Percentiles rank a stretch among this genome's conserved stretches.
These are phyloP conservation scores for Hypoxylon sp. DNA, from an alignment of 2,329 filamentous ascomycete species.

Conservation along the genomic window DNA sequence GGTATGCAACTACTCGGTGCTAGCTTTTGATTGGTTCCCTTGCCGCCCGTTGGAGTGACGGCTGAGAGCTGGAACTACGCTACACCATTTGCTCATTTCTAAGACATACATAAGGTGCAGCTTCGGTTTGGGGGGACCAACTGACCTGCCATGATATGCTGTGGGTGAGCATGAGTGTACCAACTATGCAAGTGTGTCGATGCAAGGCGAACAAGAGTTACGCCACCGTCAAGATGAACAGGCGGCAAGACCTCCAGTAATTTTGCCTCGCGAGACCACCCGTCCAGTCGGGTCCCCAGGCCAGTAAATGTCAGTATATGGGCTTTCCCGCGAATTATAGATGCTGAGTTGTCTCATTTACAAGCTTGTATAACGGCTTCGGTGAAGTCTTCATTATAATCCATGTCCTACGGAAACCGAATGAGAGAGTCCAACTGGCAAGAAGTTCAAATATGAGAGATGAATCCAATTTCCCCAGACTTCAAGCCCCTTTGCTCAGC, in stretches of 20 bases:
- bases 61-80: slow-evolving; percentile 42
- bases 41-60: slow-evolving; percentile 56
- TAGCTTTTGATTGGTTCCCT: slow-evolving; percentile 47
- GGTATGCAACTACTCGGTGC: slow-evolving; percentile 30
- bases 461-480: slow-evolving; percentile 32
- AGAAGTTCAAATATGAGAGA: background rate
- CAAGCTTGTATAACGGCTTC: slow-evolving; percentile 2
- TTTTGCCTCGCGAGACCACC: slow-evolving; percentile 34
- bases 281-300: slow-evolving; percentile 29
- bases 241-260: slow-evolving; percentile 21
- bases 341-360: slow-evolving; percentile 7
- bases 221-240: slow-evolving; percentile 24
- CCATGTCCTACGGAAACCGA: background rate
- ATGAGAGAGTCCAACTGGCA: background rate
- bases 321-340: slow-evolving; percentile 1
- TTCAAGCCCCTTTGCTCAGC: slow-evolving; percentile 27
- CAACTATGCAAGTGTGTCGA: slow-evolving; percentile 14
- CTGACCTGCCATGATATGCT: slow-evolving; percentile 19
- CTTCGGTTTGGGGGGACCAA: slow-evolving; percentile 19
- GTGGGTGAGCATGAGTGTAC: slow-evolving; percentile 17
- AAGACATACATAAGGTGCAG: slow-evolving; percentile 26
- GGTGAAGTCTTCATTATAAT: background rate
- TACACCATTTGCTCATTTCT: slow-evolving; percentile 35
- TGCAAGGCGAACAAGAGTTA: slow-evolving; percentile 10
- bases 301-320: slow-evolving; percentile 11